Evolutionary conservation across 768 basidiomycete genomes (phyloP).

Genomic region (Imleria badia): DNA sequence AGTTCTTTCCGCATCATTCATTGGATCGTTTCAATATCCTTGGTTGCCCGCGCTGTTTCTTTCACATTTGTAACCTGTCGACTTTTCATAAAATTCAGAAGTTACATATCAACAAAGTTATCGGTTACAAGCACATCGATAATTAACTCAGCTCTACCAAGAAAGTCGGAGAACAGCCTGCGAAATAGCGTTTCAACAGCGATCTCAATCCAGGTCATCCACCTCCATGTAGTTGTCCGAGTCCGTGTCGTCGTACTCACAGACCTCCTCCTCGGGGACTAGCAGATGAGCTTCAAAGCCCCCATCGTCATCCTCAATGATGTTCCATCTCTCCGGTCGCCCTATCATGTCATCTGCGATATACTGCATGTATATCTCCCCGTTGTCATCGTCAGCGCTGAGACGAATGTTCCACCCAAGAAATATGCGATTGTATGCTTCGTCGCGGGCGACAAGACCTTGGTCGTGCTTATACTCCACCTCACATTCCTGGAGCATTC

Average conservation of each 20-base stretch:
- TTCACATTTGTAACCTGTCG: no score
- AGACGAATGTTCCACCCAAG: constrained; percentile 70
- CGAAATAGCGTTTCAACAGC: not conserved
- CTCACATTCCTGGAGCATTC: constrained; percentile 56
- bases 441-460: constrained; percentile 50
- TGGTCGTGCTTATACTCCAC: constrained; percentile 55
- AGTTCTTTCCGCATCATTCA: no score
- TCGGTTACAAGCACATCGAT: constrained; percentile 11
- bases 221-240: constrained; percentile 40
- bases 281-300: constrained; percentile 43
- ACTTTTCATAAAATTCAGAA: no score
- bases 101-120: constrained; percentile 1
- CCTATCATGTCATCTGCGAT: constrained; percentile 40
- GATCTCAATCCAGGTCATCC: constrained; percentile 15
- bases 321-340: constrained; percentile 45
- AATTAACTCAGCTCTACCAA: not conserved
- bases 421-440: constrained; percentile 47
- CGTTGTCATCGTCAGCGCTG: constrained; percentile 40
- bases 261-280: constrained; percentile 33
- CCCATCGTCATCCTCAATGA: constrained; percentile 38
- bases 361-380: constrained; percentile 41
- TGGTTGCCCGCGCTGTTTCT: no score
- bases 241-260: constrained; percentile 38
- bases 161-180: not conserved
- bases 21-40: no score